These are phyloP conservation scores for Azolla pinnata DNA, from an alignment of 75 land plant species.

Conservation along the genomic window DNA sequence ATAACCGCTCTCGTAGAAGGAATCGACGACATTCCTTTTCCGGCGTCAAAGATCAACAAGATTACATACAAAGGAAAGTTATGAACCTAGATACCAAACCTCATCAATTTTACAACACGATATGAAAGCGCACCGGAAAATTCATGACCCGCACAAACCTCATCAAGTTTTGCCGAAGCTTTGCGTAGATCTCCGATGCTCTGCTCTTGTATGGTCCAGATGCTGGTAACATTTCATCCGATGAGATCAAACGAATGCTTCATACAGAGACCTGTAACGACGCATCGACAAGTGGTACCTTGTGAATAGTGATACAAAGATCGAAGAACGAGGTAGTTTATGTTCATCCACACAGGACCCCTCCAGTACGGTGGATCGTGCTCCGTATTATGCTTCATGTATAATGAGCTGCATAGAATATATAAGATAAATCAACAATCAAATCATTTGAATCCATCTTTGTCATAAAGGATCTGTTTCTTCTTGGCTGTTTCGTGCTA, in stretches of 20 bases:
- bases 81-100: no score
- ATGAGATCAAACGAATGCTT: no score
- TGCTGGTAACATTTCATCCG: no score
- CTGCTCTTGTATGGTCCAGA: conserved; percentile 62
- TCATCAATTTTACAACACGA: no score
- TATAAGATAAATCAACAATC: not conserved
- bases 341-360: conserved; percentile 97
- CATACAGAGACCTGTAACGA: no score
- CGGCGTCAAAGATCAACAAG: no score
- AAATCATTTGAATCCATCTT: not conserved
- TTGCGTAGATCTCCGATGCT: conserved; percentile 40
- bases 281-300: conserved; percentile 34
- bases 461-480: no score
- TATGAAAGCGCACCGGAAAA: no score
- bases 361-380: conserved; percentile 99
- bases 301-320: conserved; percentile 67
- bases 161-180: conserved; percentile 71
- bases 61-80: not conserved
- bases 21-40: conserved; percentile 79
- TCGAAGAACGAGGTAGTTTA: conserved; percentile 83
- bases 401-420: conserved; percentile 72
- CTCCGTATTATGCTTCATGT: conserved; percentile 93
- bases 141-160: conserved; percentile 42
- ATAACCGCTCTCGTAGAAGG: conserved; percentile 68
- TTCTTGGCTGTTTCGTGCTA: no score